Percentiles rank a stretch among this genome's conserved stretches.
Conservation (phyloP, 2,329 filamentous ascomycete species). For the Cladophialophora exuberans region DNA sequence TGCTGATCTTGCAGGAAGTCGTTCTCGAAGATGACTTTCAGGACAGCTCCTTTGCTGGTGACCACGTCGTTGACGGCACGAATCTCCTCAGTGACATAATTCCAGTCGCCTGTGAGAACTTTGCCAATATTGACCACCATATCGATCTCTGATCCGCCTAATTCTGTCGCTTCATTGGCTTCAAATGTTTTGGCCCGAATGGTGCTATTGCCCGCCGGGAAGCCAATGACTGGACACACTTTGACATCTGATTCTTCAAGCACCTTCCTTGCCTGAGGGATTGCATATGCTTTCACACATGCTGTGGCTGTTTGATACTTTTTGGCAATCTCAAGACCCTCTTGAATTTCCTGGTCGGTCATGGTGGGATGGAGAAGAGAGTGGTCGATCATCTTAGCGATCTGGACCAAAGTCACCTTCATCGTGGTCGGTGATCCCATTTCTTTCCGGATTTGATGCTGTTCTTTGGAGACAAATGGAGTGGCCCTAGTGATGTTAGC, state of each 20-base stretch:
- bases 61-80: slow-evolving; percentile 55
- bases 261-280: slow-evolving; percentile 52
- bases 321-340: slow-evolving; percentile 54
- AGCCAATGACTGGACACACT: slow-evolving; percentile 63
- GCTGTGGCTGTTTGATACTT: slow-evolving; percentile 58
- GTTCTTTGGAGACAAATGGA: too few species aligned
- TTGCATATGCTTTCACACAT: slow-evolving; percentile 62
- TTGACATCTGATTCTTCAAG: slow-evolving; percentile 55
- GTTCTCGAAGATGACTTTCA: slow-evolving; percentile 68
- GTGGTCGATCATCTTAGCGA: slow-evolving; percentile 63
- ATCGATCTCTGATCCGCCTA: slow-evolving; percentile 60
- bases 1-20: slow-evolving; percentile 57
- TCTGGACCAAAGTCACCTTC: slow-evolving; percentile 48
- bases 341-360: slow-evolving; percentile 58
- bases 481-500: background rate
- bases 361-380: slow-evolving; percentile 65
- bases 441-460: background rate
- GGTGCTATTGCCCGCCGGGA: slow-evolving; percentile 63
- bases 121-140: slow-evolving; percentile 67
- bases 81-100: slow-evolving; percentile 59
- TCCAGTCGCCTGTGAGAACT: slow-evolving; percentile 60
- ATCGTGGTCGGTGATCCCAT: slow-evolving; percentile 32
- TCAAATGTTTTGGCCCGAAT: slow-evolving; percentile 59
- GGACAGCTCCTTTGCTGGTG: slow-evolving; percentile 41
- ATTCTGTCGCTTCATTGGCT: slow-evolving; percentile 50